Conservation (phyloP, 2,329 filamentous ascomycete genomes). For the Arthrocladium fulminans region DNA sequence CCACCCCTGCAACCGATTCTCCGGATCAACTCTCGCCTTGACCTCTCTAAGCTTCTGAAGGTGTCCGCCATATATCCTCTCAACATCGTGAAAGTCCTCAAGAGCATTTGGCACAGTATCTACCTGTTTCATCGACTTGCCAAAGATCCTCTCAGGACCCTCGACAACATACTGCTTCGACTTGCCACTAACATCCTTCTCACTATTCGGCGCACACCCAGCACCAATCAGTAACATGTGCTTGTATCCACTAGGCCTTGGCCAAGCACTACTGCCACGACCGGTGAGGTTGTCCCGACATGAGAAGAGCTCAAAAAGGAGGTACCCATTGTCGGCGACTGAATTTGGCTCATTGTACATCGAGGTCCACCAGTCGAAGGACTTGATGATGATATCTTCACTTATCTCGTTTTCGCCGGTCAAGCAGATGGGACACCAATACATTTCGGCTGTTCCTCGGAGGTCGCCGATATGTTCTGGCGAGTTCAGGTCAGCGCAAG, state of each 20-base stretch:
- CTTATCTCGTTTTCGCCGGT: neutral
- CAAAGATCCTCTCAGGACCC: constrained; percentile 2
- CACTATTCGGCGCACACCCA: neutral
- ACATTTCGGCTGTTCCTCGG: constrained; percentile 6
- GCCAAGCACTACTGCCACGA: constrained; percentile 10
- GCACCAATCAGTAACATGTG: constrained; percentile 11
- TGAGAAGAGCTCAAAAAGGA: constrained; percentile 14
- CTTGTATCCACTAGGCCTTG: constrained; percentile 8
- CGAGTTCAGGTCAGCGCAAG: neutral
- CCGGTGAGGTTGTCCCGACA: constrained; percentile 10
- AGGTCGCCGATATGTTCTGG: constrained; percentile 9
- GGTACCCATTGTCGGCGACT: constrained; percentile 5
- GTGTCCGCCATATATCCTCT: constrained; percentile 6
- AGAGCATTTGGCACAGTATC: constrained; percentile 10
- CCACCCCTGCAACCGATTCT: constrained; percentile 4
- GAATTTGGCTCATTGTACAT: neutral
- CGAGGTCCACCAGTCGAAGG: constrained; percentile 4
- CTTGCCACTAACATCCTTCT: constrained; percentile 1
- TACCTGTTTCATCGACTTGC: neutral
- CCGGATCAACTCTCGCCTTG: constrained; percentile 6
- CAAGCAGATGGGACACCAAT: constrained; percentile 11
- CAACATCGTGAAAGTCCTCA: constrained; percentile 14
- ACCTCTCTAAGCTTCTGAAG: constrained; percentile 2
- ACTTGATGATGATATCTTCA: constrained; percentile 9
- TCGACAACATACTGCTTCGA: constrained; percentile 6